Evolutionary conservation across 169 alveolate species (phyloP).

Genomic region (Plasmodium ovale): DNA sequence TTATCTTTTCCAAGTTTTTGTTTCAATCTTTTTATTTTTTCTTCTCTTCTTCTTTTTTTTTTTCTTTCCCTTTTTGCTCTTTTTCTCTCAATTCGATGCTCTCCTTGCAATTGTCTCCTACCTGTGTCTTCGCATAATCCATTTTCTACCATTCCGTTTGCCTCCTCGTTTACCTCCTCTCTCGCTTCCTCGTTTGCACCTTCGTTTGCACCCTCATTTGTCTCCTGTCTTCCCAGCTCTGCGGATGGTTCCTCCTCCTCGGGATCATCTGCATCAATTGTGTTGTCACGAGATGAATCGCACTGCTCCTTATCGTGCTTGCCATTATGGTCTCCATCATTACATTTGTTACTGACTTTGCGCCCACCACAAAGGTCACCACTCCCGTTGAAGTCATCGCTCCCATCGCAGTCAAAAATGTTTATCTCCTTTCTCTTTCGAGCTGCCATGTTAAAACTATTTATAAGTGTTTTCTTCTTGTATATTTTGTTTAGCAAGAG

Average conservation of each 20-base stretch:
- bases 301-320: background rate
- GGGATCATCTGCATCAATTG: background rate
- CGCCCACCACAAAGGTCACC: too few relatives aligned
- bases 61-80: conserved; percentile 5
- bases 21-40: conserved; percentile 26
- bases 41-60: conserved; percentile 14
- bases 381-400: background rate
- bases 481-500: conserved; percentile 36
- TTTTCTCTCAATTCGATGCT: conserved; percentile 12
- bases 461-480: conserved; percentile 34
- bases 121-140: background rate
- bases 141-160: background rate
- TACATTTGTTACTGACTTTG: background rate
- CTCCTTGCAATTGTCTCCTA: background rate
- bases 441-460: background rate
- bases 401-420: conserved; percentile 6
- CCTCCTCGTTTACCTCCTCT: background rate
- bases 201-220: background rate
- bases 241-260: background rate
- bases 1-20: conserved; percentile 26
- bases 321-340: background rate
- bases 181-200: background rate
- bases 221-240: background rate
- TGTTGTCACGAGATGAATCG: background rate
- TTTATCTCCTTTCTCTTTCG: conserved; percentile 13